Evolutionary conservation across 768 basidiomycete genomes (phyloP).

Genomic region (Fomitopsis pulvina): DNA sequence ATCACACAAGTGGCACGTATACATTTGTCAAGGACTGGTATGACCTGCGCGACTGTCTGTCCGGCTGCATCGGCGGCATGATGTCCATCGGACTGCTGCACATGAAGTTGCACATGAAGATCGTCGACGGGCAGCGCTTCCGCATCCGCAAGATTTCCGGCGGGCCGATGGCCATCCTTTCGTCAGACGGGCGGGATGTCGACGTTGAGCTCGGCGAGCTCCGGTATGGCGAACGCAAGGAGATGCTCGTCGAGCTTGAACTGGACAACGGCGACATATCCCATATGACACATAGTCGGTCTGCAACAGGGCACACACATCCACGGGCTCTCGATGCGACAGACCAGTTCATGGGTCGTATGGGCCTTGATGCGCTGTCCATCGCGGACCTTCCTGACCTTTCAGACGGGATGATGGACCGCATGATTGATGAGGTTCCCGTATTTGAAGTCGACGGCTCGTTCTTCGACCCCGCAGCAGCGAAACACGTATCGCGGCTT

Average conservation of each 20-base stretch:
- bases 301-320: constrained; percentile 9
- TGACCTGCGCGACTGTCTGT: constrained; percentile 85
- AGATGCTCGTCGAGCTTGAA: constrained; percentile 96
- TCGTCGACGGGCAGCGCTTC: constrained; percentile 87
- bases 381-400: constrained; percentile 72
- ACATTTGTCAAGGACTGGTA: constrained; percentile 99
- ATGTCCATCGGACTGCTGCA: constrained; percentile 90
- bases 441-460: constrained; percentile 94
- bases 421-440: constrained; percentile 96
- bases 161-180: constrained; percentile 78
- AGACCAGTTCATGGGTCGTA: constrained; percentile 80
- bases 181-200: constrained; percentile 89
- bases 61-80: constrained; percentile 94
- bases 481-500: constrained; percentile 79
- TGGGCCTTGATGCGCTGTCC: constrained; percentile 70
- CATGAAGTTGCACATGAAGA: constrained; percentile 94
- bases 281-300: constrained; percentile 14
- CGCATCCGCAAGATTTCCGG: constrained; percentile 93
- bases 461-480: constrained; percentile 86
- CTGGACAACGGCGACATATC: constrained; percentile 64
- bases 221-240: constrained; percentile 93
- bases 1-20: constrained; percentile 95
- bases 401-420: constrained; percentile 88
- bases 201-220: constrained; percentile 94
- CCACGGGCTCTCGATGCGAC: constrained; percentile 61